Evolutionary conservation across 352 stramenopile species (phyloP).

Genomic region (Pythium monospermum): DNA sequence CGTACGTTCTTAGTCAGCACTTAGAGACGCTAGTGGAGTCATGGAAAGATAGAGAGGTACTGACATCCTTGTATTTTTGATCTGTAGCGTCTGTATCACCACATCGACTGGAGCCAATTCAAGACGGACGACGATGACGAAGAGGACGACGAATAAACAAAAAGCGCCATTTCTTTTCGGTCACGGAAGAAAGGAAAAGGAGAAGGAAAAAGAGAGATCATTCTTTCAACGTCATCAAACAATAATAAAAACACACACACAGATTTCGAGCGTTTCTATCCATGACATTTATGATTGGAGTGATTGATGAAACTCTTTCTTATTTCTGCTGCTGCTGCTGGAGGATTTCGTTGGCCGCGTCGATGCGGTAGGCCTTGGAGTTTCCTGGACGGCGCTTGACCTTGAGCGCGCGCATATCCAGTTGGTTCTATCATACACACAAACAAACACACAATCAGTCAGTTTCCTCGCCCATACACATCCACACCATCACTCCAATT

Average conservation of each 20-base stretch:
- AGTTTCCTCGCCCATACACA: not conserved
- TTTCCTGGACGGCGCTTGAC: conserved; percentile 87
- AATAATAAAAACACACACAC: not conserved
- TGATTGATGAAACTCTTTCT: not conserved
- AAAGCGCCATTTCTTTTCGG: not conserved
- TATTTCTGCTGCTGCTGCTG: conserved; percentile 29
- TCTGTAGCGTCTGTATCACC: conserved; percentile 75
- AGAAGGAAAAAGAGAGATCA: not conserved
- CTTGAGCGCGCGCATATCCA: conserved; percentile 92
- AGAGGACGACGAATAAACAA: conserved; percentile 51
- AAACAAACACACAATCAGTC: not conserved
- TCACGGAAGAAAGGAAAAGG: not conserved
- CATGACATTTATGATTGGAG: not conserved
- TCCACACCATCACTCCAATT: not conserved
- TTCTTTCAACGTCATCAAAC: not conserved
- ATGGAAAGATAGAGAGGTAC: not conserved
- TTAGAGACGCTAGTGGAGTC: no score
- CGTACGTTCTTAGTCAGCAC: no score
- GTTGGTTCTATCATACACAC: conserved; percentile 48
- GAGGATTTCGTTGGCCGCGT: conserved; percentile 71
- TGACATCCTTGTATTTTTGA: not conserved
- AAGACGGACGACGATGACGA: conserved; percentile 75
- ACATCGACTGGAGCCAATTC: conserved; percentile 87
- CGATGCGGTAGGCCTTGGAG: conserved; percentile 84
- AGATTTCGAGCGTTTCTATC: not conserved